Evolutionary conservation across 495 filamentous ascomycete species (phyloP).

Genomic region (Trichoderma asperelloides): DNA sequence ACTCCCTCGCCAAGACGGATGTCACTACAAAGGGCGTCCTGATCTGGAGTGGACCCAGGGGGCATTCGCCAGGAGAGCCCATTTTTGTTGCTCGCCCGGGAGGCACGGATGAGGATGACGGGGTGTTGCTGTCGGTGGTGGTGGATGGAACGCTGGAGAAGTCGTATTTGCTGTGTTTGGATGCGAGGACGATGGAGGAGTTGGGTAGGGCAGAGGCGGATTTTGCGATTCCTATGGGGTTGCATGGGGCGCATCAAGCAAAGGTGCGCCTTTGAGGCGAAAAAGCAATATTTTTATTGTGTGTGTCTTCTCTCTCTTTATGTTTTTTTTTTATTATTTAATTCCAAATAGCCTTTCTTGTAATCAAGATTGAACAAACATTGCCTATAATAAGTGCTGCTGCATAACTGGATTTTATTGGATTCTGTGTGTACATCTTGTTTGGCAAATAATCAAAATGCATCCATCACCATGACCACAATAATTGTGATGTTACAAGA

Average conservation of each 20-base stretch:
- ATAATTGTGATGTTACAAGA: too few species aligned
- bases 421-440: too few species aligned
- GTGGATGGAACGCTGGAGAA: slow-evolving; percentile 52
- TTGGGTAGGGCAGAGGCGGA: slow-evolving; percentile 56
- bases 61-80: slow-evolving; percentile 63
- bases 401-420: too few species aligned
- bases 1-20: slow-evolving; percentile 64
- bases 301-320: too few species aligned
- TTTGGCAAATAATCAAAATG: too few species aligned
- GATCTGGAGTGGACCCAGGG: slow-evolving; percentile 47
- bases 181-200: slow-evolving; percentile 58
- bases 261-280: background rate
- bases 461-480: too few species aligned
- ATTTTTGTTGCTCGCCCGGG: slow-evolving; percentile 57
- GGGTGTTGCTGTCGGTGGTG: slow-evolving; percentile 62
- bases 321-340: too few species aligned
- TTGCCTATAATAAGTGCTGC: too few species aligned
- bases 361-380: too few species aligned
- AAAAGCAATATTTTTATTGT: background rate
- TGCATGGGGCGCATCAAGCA: slow-evolving; percentile 55
- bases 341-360: too few species aligned
- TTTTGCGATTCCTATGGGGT: slow-evolving; percentile 55
- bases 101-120: slow-evolving; percentile 53
- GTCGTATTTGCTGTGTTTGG: slow-evolving; percentile 63
- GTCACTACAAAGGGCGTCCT: slow-evolving; percentile 36